phyloP scores from a whole-genome alignment of 2,329 filamentous ascomycete genomes.

The Aspergillus persii region DNA sequence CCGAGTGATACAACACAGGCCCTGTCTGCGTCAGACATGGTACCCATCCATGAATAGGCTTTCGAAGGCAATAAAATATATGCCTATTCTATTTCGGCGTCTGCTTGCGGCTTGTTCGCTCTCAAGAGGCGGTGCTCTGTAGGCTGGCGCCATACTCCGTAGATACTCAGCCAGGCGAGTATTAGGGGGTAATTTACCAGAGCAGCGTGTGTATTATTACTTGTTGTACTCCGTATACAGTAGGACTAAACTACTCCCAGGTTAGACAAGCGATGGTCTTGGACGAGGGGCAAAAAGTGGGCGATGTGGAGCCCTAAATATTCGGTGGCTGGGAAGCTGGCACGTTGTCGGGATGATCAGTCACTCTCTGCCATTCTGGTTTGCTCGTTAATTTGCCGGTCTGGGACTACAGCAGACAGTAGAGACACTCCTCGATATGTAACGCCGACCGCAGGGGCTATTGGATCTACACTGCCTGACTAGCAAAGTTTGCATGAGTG shows the following conservation, averaged over 20 bases:
- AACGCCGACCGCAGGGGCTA: neutral
- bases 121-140: no score
- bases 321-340: slow-evolving; percentile 14
- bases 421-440: neutral
- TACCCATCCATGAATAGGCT: no score
- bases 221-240: no score
- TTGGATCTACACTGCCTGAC: neutral
- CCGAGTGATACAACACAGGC: no score
- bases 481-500: no score
- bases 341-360: slow-evolving; percentile 12
- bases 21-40: no score
- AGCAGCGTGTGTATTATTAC: neutral
- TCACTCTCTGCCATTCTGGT: neutral
- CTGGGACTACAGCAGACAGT: no score
- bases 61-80: no score
- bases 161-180: neutral
- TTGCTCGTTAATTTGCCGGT: neutral
- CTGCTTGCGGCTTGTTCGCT: no score
- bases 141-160: no score
- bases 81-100: no score
- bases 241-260: neutral
- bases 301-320: slow-evolving; percentile 11
- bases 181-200: neutral
- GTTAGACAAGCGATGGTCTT: neutral
- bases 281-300: neutral